A percentile compares a stretch with the other conserved stretches of the same genome.
Conservation (phyloP, 495 filamentous ascomycete genomes). For the Lepraria neglecta region DNA sequence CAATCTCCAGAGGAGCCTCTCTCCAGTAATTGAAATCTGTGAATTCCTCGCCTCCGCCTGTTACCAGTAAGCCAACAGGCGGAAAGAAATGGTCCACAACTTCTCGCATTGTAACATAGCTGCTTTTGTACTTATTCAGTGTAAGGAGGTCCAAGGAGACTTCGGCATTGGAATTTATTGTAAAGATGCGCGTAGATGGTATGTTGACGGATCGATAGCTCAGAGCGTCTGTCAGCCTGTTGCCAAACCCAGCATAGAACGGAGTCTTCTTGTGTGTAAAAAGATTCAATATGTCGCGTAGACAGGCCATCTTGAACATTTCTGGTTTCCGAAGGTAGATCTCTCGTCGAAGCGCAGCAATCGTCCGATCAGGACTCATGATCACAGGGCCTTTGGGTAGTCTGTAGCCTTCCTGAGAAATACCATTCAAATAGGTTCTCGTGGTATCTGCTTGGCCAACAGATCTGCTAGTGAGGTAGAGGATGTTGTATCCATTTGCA, state of each 20-base stretch:
- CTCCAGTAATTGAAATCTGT: conserved; percentile 90
- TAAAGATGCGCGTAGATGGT: conserved; percentile 89
- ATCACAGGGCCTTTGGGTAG: conserved; percentile 89
- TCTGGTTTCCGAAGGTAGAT: conserved; percentile 95
- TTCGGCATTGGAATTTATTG: conserved; percentile 97
- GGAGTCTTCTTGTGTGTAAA: conserved; percentile 74
- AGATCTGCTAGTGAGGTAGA: conserved; percentile 92
- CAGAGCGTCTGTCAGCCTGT: conserved; percentile 90
- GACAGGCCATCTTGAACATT: conserved; percentile 98
- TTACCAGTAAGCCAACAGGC: conserved; percentile 65
- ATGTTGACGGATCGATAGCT: conserved; percentile 96
- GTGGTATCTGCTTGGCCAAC: conserved; percentile 93
- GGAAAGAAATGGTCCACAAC: conserved; percentile 97
- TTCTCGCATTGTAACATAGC: conserved; percentile 93
- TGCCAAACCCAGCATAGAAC: conserved; percentile 97
- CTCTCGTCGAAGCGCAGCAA: conserved; percentile 89
- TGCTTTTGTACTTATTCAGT: conserved; percentile 91
- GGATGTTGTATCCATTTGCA: conserved; percentile 95
- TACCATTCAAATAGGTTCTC: conserved; percentile 80
- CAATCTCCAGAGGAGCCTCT: conserved; percentile 63
- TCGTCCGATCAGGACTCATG: conserved; percentile 88
- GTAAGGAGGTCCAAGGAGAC: conserved; percentile 86
- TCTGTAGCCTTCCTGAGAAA: conserved; percentile 78
- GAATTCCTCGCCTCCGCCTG: conserved; percentile 74
- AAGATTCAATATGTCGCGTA: conserved; percentile 85